Base-by-base conservation (phyloP, 306 rosid genomes). In the Luffa acutangula region DNA sequence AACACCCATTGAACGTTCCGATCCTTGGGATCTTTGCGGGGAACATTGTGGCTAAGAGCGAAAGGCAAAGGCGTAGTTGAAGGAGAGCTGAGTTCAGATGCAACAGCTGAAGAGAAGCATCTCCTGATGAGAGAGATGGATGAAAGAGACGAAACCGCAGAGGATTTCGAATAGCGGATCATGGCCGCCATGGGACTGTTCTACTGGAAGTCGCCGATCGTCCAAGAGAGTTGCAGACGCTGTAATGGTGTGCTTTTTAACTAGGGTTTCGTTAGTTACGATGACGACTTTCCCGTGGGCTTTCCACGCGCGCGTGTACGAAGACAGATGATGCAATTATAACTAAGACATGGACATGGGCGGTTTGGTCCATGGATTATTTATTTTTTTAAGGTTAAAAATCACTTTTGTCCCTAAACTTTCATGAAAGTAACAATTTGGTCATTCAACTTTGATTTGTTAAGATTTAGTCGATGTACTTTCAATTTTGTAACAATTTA, bases 111-210 rank as follows among this genome's bases (percentile, higher is more conserved):
- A 21, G 87, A 83, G 2, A 87, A 66, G 82, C 63, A 82, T 48
- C 90, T 81, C 10, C 72, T 67, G 0, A 87, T 12, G 58, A 52
- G 42, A 33, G 91, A 81, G 53, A 82, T 1, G 72, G 86, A 63
- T 63, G 89, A 76, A 45, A 49, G 34, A 15, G 85, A 48, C 43
- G 80, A 64, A 2, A 83, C 25, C 17, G 48, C 21, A 3, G 87
- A 63, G 49, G 88, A 86, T 63, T 78, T 92, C 4, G 87, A 72
- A 4, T 85, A 87, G 88, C 91, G 97, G 90, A 89, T 81, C 20
- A 95, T 17, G 84, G 94, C 90, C 90, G 93, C 96, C 97, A 91
- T 95, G 89, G 93, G 90, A 88, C 91, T 72, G 90, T n/a, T 15
- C 12, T 9, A 20, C 31, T 10, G 79, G 53, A 45, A 72, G 14